These are phyloP conservation scores for Epichloe aotearoae DNA, from an alignment of 2,329 filamentous ascomycete species.

Conservation along the genomic window DNA sequence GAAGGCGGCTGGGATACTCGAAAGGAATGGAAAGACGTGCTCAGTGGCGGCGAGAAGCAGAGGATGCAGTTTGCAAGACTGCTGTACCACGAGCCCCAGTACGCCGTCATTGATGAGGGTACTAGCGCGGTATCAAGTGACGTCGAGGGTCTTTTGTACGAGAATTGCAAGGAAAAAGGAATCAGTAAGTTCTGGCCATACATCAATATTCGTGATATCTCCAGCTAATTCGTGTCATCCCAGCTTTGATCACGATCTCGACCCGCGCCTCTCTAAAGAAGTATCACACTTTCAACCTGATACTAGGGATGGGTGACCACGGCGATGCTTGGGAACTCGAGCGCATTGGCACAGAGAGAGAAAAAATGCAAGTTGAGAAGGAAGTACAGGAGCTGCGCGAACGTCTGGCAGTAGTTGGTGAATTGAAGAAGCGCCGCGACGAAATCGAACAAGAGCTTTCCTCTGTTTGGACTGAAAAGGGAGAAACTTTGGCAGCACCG, in stretches of 20 bases:
- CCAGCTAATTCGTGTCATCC: constrained; percentile 5
- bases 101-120: constrained; percentile 90
- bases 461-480: constrained; percentile 44
- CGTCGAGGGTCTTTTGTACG: constrained; percentile 87
- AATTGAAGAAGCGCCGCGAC: constrained; percentile 64
- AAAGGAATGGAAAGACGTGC: constrained; percentile 96
- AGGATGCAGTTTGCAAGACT: constrained; percentile 81
- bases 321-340: constrained; percentile 89
- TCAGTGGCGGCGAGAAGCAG: constrained; percentile 97
- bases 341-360: constrained; percentile 81
- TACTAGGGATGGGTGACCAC: constrained; percentile 64
- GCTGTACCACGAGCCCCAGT: constrained; percentile 87
- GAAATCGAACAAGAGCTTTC: constrained; percentile 76
- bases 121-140: constrained; percentile 90
- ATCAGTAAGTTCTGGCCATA: constrained; percentile 55
- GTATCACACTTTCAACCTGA: constrained; percentile 86
- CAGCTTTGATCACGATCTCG: constrained; percentile 85
- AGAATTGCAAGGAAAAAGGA: constrained; percentile 80
- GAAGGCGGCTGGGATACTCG: constrained; percentile 95
- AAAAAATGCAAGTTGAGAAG: constrained; percentile 85
- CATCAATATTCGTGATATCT: background rate
- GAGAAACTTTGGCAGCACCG: constrained; percentile 34
- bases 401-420: constrained; percentile 65
- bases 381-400: constrained; percentile 78
- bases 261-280: constrained; percentile 90